Conservation (phyloP, 1,284 basidiomycete species). For the Malassezia dermatis region DNA sequence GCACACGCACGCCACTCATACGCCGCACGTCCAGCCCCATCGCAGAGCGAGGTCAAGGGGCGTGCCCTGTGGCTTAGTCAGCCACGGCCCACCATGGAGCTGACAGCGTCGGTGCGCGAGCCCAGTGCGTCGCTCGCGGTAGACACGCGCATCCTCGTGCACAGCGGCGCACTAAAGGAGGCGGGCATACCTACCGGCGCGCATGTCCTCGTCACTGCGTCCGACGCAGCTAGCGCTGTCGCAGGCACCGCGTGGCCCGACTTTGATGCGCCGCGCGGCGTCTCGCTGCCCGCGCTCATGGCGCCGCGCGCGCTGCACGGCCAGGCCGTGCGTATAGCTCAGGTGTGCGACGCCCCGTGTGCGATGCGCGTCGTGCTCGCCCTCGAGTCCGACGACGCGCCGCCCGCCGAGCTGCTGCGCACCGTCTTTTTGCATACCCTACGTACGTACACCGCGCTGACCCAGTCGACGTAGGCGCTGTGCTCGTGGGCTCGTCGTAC, state of each 20-base stretch:
- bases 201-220: slow-evolving; percentile 54
- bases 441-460: background rate
- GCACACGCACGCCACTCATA: background rate
- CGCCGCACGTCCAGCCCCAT: background rate
- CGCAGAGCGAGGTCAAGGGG: background rate
- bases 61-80: background rate
- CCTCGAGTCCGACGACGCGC: background rate
- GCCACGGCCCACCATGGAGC: background rate
- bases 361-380: background rate
- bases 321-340: background rate
- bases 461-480: slow-evolving; percentile 18
- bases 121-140: background rate
- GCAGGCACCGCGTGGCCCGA: slow-evolving; percentile 39
- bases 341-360: background rate
- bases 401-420: slow-evolving; percentile 20
- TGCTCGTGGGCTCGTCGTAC: slow-evolving; percentile 17
- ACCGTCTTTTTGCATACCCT: slow-evolving; percentile 18
- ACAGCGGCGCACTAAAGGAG: slow-evolving; percentile 58
- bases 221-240: slow-evolving; percentile 16
- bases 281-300: slow-evolving; percentile 1
- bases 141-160: slow-evolving; percentile 56
- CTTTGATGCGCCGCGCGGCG: slow-evolving; percentile 24
- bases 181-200: slow-evolving; percentile 62
- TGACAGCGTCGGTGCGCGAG: background rate
- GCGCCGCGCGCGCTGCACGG: background rate